Conservation (phyloP, 495 filamentous ascomycete species). For the Penicillium taxi region DNA sequence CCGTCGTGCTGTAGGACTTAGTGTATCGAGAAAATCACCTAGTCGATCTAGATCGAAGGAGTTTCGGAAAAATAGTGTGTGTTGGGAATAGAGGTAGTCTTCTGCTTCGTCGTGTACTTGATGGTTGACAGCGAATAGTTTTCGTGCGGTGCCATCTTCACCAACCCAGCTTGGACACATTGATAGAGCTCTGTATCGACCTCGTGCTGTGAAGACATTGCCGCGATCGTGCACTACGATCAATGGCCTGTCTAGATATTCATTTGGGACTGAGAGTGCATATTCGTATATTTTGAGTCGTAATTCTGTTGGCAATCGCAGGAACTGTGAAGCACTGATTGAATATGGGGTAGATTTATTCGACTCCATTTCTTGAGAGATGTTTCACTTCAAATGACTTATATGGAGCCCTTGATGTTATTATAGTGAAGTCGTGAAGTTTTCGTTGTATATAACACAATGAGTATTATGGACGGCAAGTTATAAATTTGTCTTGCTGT, state of each 20-base stretch:
- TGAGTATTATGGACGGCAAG: too few relatives aligned
- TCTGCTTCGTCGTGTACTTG: slow-evolving; percentile 39
- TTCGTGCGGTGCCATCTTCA: slow-evolving; percentile 25
- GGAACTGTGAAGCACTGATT: slow-evolving; percentile 10
- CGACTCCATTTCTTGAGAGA: too few relatives aligned
- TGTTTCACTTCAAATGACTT: too few relatives aligned
- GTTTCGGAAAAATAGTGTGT: slow-evolving; percentile 39
- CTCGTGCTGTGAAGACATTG: slow-evolving; percentile 24
- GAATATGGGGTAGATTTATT: neutral
- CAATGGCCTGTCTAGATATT: slow-evolving; percentile 28
- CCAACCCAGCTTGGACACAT: slow-evolving; percentile 34
- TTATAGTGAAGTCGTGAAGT: too few relatives aligned
- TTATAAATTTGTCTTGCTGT: too few relatives aligned
- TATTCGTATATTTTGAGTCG: slow-evolving; percentile 39
- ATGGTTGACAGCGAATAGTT: slow-evolving; percentile 27
- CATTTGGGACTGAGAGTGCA: slow-evolving; percentile 28
- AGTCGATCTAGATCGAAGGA: slow-evolving; percentile 32
- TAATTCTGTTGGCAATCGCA: slow-evolving; percentile 30
- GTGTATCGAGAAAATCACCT: slow-evolving; percentile 29
- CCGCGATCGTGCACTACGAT: slow-evolving; percentile 32
- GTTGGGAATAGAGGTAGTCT: slow-evolving; percentile 29
- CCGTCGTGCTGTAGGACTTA: slow-evolving; percentile 24
- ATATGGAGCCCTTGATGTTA: too few relatives aligned
- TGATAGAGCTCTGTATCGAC: slow-evolving; percentile 26
- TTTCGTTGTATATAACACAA: too few relatives aligned